Percentiles rank a stretch among this genome's conserved stretches.
Evolutionary conservation across 2,329 filamentous ascomycete genomes (phyloP).

Genomic region (Stachybotrys elegans): DNA sequence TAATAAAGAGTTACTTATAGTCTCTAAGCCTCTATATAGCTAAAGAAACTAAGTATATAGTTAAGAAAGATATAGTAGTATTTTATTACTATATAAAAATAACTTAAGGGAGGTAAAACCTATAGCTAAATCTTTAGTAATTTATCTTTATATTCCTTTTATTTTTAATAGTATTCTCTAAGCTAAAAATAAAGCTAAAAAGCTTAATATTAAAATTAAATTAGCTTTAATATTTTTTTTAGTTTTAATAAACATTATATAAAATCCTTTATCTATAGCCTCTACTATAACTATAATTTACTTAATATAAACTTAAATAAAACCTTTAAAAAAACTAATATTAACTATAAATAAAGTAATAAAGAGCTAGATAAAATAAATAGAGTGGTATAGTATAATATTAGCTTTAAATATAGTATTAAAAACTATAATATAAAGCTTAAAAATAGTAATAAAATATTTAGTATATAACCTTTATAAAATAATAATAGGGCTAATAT

Average conservation of each 20-base stretch:
- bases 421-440: no score
- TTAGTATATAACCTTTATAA: no score
- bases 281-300: background rate
- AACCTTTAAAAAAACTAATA: background rate
- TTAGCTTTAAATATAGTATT: background rate
- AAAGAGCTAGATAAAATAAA: background rate
- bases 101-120: background rate
- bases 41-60: background rate
- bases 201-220: background rate
- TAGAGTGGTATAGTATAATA: background rate
- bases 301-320: background rate
- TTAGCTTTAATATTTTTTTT: background rate
- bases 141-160: background rate
- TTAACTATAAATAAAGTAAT: background rate
- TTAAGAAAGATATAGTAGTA: background rate
- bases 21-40: no score
- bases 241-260: background rate
- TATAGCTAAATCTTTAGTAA: background rate
- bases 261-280: background rate
- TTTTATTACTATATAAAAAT: background rate
- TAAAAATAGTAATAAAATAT: background rate
- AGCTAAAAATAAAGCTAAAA: background rate
- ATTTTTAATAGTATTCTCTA: background rate
- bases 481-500: no score
- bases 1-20: no score